Evolutionary conservation across 1,284 basidiomycete species (phyloP).

Genomic region (Pseudozyma sp.): DNA sequence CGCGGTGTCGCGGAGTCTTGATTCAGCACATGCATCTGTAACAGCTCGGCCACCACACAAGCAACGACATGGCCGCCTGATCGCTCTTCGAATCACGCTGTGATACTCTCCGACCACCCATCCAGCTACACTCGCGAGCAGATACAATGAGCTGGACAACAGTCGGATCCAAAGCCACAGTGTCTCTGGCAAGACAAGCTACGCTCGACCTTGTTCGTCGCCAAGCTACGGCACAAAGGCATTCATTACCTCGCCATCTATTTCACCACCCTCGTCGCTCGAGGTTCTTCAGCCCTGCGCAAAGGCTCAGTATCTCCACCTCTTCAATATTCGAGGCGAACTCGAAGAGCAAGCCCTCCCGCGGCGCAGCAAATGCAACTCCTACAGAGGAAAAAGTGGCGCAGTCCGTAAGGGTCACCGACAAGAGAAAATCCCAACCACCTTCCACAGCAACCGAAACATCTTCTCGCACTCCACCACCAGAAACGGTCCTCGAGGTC

Average conservation of each 20-base stretch:
- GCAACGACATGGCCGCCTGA: no score
- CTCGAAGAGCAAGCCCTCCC: conserved; percentile 8
- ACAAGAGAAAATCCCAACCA: conserved; percentile 16
- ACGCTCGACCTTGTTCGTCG: conserved; percentile 6
- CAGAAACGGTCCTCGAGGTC: conserved; percentile 25
- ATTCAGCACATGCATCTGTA: no score
- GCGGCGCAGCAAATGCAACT: background rate
- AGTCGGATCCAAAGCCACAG: conserved; percentile 14
- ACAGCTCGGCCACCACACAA: no score
- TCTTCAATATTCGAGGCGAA: conserved; percentile 8
- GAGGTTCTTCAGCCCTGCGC: conserved; percentile 4
- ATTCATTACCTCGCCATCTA: conserved; percentile 32
- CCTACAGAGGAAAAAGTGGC: conserved; percentile 1
- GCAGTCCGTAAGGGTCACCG: conserved; percentile 19
- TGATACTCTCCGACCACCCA: background rate
- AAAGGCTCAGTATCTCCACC: conserved; percentile 21
- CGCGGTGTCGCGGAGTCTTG: no score
- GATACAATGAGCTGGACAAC: conserved; percentile 23
- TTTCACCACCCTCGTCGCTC: conserved; percentile 31
- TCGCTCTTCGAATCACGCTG: no score
- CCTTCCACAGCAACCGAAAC: background rate
- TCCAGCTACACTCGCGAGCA: background rate
- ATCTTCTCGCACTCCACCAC: conserved; percentile 16
- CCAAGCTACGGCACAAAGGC: conserved; percentile 7
- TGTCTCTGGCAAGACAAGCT: conserved; percentile 14